Conservation (phyloP, 2,329 filamentous ascomycete species). For the Colletotrichum chrysophilum region DNA sequence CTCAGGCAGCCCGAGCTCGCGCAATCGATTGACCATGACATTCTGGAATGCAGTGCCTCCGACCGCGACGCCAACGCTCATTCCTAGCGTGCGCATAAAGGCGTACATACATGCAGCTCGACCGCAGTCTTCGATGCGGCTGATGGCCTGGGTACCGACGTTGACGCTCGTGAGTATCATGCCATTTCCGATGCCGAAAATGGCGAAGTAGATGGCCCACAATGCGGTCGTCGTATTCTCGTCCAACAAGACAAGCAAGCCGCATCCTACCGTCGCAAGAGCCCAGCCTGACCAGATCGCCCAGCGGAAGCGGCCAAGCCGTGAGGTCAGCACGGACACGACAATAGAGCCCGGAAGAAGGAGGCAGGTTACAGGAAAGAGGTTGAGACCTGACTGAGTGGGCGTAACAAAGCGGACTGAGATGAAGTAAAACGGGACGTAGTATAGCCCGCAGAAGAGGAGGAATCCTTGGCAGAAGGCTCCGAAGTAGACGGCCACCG, state of each 20-base stretch:
- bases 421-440: neutral
- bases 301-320: neutral
- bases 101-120: conserved; percentile 41
- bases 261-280: neutral
- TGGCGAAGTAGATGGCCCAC: neutral
- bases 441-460: neutral
- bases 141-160: conserved; percentile 41
- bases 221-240: neutral
- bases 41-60: conserved; percentile 45
- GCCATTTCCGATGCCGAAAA: neutral
- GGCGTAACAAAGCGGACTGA: neutral
- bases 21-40: neutral
- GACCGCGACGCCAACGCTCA: conserved; percentile 47
- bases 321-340: neutral
- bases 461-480: neutral
- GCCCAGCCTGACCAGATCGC: neutral
- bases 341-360: neutral
- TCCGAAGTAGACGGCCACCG: neutral
- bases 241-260: neutral
- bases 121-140: conserved; percentile 32
- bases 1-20: neutral
- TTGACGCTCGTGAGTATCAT: conserved; percentile 8
- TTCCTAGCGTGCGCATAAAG: conserved; percentile 44
- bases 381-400: neutral
- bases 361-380: neutral